phyloP scores from a whole-genome alignment of 148 eudicot species.

The Cornus florida region DNA sequence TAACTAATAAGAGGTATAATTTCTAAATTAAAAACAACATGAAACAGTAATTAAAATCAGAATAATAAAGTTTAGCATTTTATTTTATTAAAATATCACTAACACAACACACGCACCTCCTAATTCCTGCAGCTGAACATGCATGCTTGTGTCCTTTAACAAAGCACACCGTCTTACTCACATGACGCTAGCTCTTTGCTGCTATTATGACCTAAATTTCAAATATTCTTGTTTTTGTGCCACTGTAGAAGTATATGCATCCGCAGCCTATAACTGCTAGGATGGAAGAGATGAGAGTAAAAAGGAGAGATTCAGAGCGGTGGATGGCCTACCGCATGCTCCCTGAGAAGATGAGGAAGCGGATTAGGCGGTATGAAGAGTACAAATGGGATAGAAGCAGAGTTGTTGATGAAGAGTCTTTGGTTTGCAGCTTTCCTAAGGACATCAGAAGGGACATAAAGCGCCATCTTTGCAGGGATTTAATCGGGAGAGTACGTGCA shows the following conservation, averaged over 20 bases:
- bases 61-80: too few species aligned
- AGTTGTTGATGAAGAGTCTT: constrained; percentile 28
- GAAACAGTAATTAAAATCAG: too few species aligned
- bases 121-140: too few species aligned
- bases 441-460: constrained; percentile 28
- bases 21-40: too few species aligned
- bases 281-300: constrained; percentile 33
- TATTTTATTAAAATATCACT: too few species aligned
- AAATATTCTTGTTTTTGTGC: background rate
- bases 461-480: constrained; percentile 26
- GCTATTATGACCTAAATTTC: too few species aligned
- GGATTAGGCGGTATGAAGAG: constrained; percentile 24
- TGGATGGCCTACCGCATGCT: constrained; percentile 38
- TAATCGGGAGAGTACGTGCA: constrained; percentile 21
- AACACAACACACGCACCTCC: too few species aligned
- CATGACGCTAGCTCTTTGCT: too few species aligned
- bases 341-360: constrained; percentile 20
- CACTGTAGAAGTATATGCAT: constrained; percentile 16
- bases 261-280: constrained; percentile 17
- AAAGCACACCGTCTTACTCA: too few species aligned
- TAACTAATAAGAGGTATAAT: too few species aligned
- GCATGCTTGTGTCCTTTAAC: too few species aligned
- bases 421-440: constrained; percentile 22
- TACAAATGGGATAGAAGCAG: constrained; percentile 31
- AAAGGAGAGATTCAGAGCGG: constrained; percentile 27